Evolutionary conservation across 1,284 basidiomycete species (phyloP), one percentile per base, ranked within the genome.

Genomic region (Ganoderma multipileum): DNA sequence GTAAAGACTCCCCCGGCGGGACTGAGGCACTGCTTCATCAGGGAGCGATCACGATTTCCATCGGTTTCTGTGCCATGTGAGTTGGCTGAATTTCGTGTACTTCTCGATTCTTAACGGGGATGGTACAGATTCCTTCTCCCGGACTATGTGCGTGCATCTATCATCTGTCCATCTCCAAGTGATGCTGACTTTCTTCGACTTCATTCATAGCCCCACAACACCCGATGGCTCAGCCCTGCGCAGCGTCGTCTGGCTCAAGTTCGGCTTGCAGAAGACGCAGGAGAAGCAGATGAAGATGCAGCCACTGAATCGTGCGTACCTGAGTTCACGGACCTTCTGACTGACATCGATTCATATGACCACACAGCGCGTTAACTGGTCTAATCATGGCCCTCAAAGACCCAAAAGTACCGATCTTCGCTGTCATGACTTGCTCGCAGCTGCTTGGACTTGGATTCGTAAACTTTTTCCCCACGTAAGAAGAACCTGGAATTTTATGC

Each of bases 231-330:
- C 70, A 80, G 84, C 20, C 79, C 81, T 0, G 81, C 83, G 8
- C 90, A 95, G 74, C 82, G 84, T 18, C 84, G 85, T 9, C 83
- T 95, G 20, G 93, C 92, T 1, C 90, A 91, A 75, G 86, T 88
- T 0, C 87, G 93, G 8, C 84, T 95, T 39, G 85, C 90, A 0
- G 92, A 94, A 76, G 92, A 94, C 76, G 88, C 87, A n/a, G 91
- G 91, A 1, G 91, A 91, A 79, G 88, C 89, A 0, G 90, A 92
- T 71, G 79, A 86, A 70, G 90, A 91, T 73, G 83, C 83, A 52
- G 76, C 77, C 0, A 78, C 85, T 57, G 85, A 88, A 61, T 86
- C 87, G 88, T 90, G 72, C 59, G 87, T 81, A 18, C 8, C 18
- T 16, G 8, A n/a, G 9, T 18, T 50, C 28, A 33, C 14, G 12